These are phyloP conservation scores for Metarhizium guizhouense DNA, from an alignment of 2,329 filamentous ascomycete species.

Conservation along the genomic window DNA sequence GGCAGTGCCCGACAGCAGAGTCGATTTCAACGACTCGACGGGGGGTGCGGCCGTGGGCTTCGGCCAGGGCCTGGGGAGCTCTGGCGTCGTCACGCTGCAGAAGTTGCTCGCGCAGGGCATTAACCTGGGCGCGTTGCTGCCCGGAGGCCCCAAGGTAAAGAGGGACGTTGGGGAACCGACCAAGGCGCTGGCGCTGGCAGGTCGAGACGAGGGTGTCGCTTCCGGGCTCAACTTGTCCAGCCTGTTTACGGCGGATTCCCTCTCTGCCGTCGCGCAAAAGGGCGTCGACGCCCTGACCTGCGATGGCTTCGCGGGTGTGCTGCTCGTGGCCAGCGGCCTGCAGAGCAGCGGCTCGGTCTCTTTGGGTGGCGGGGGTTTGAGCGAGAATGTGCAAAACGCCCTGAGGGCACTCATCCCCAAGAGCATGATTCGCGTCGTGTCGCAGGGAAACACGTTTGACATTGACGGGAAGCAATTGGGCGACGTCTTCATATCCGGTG, in stretches of 20 bases:
- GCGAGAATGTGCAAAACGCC: constrained; percentile 7
- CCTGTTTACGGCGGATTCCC: constrained; percentile 17
- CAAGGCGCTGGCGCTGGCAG: neutral
- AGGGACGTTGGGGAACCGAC: neutral
- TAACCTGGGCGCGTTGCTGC: constrained; percentile 3
- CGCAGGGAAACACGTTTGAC: constrained; percentile 16
- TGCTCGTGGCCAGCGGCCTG: constrained; percentile 17
- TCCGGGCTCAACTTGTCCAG: constrained; percentile 15
- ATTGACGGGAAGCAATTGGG: constrained; percentile 16
- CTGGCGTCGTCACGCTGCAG: constrained; percentile 21
- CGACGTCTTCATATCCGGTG: constrained; percentile 8
- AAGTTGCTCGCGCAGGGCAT: constrained; percentile 16
- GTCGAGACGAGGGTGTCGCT: neutral
- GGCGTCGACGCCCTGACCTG: constrained; percentile 21
- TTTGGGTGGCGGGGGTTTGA: neutral
- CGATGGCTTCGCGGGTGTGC: constrained; percentile 23
- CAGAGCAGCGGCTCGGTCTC: constrained; percentile 14
- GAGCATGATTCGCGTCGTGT: constrained; percentile 17
- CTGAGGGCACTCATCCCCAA: constrained; percentile 16
- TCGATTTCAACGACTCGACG: constrained; percentile 25
- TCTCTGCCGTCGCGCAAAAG: constrained; percentile 20
- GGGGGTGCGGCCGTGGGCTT: constrained; percentile 25
- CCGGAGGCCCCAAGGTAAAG: neutral
- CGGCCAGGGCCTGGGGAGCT: constrained; percentile 24
- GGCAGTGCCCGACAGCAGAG: constrained; percentile 13